Percentiles rank a stretch among this genome's conserved stretches.
Conservation (phyloP, 129 eudicot genomes). For the Saussurea involucrata region DNA sequence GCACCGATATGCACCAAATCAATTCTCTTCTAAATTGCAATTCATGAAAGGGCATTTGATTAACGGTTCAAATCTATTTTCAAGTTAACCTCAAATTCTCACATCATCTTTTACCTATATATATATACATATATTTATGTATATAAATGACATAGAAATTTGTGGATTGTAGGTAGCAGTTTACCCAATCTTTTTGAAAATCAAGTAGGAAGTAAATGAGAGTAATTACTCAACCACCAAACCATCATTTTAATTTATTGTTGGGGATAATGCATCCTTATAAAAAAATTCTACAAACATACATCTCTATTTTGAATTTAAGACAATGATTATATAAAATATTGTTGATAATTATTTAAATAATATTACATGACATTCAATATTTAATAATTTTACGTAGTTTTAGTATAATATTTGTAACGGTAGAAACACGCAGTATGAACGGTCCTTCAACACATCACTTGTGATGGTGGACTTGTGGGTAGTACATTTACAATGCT, state of each 20-base stretch:
- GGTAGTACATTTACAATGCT: slow-evolving; percentile 7
- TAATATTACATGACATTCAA: neutral
- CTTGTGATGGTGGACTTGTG: slow-evolving; percentile 1
- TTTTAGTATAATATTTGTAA: neutral
- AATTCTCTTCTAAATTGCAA: too few species aligned
- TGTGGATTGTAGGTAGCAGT: neutral
- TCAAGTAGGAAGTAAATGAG: slow-evolving; percentile 20
- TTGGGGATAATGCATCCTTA: neutral
- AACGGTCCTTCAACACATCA: neutral
- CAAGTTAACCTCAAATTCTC: too few species aligned
- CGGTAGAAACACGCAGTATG: neutral
- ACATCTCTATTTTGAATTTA: neutral
- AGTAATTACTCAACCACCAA: slow-evolving; percentile 26
- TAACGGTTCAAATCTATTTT: too few species aligned
- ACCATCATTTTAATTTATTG: slow-evolving; percentile 10
- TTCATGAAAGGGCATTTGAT: too few species aligned
- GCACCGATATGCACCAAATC: too few species aligned
- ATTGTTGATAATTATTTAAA: neutral
- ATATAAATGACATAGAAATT: neutral
- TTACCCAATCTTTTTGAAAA: neutral
- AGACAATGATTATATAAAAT: neutral
- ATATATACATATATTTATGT: neutral
- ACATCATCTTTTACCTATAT: too few species aligned
- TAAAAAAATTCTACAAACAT: neutral
- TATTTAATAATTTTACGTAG: neutral